Evolutionary conservation across 2,329 filamentous ascomycete genomes (phyloP), one percentile per base, ranked within the genome.

Genomic region (Diaporthe sp.): DNA sequence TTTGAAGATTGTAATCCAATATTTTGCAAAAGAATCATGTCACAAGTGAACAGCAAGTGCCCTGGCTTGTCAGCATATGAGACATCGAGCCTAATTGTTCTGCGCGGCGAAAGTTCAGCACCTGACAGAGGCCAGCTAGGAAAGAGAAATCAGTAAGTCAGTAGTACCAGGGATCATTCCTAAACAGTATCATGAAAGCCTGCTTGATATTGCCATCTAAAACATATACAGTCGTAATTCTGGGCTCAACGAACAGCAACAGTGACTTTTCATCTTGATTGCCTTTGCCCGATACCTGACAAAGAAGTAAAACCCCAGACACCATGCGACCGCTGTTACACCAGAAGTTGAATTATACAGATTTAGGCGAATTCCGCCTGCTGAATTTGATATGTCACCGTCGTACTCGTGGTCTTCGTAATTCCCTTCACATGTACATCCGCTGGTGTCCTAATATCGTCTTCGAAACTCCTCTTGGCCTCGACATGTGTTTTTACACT

Each of bases 381-480:
- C 15, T 68, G n/a, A 1, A 68, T 51, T 39, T 68, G 65, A 51
- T 68, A 68, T 25, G 65, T 68, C 3, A 68, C 65, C 13, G 65
- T 53, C 13, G 44, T 68, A 28, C 46, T 68, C 7, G 65, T 68
- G 44, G 65, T 68, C n/a, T 68, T 68, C 22, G 46, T 68, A 22
- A 68, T 68, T 22, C 65, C 65, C n/a, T 53, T 68, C 4, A 51
- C 12, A 39, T 51, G 31, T 10, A 39, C 65, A 53, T 68, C 65
- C 13, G 46, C 39, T 7, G 65, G 65, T 53, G 65, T 68, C 13
- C 19, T 53, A 7, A 53, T 2, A 2, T 25, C 65, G 31, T 53
- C 62, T 39, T 68, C 65, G 4, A 68, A 28, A 39, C 65, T 68
- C 46, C 65, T 68, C 28, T 51, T 53, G n/a, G 65, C 44, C 31